phyloP scores from a whole-genome alignment of 768 basidiomycete species.

The Termitomyces sp. region DNA sequence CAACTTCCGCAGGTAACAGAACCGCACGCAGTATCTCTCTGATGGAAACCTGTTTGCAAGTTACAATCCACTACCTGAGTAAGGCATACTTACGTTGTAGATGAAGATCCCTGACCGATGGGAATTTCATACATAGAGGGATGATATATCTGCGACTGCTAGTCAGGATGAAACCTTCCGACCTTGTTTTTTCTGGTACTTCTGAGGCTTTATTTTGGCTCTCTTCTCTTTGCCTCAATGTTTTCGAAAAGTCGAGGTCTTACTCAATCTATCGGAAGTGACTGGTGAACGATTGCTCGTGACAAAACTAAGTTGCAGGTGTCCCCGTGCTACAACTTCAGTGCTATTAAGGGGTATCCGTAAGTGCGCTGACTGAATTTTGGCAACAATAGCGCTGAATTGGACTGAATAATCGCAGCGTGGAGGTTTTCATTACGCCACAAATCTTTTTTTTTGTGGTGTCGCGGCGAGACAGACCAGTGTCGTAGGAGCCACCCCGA shows the following conservation, averaged over 20 bases:
- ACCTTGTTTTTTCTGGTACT: background rate
- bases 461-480: too few species aligned
- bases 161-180: background rate
- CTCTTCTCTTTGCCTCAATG: background rate
- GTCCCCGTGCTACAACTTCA: background rate
- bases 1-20: too few species aligned
- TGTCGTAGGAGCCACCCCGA: too few species aligned
- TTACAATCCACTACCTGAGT: background rate
- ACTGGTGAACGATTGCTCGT: background rate
- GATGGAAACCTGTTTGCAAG: background rate
- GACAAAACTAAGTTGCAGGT: background rate
- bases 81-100: too few species aligned
- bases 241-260: slow-evolving; percentile 7
- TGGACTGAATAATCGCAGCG: background rate
- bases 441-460: too few species aligned
- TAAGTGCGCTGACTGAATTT: background rate
- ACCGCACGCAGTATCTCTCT: too few species aligned
- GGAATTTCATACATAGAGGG: background rate
- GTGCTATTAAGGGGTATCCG: slow-evolving; percentile 2
- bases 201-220: background rate
- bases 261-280: slow-evolving; percentile 1
- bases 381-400: background rate
- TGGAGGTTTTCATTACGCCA: slow-evolving; percentile 24
- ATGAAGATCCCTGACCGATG: background rate
- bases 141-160: background rate